Base-by-base conservation (phyloP, 1,284 basidiomycete genomes). In the Leccinum fuscescens region DNA sequence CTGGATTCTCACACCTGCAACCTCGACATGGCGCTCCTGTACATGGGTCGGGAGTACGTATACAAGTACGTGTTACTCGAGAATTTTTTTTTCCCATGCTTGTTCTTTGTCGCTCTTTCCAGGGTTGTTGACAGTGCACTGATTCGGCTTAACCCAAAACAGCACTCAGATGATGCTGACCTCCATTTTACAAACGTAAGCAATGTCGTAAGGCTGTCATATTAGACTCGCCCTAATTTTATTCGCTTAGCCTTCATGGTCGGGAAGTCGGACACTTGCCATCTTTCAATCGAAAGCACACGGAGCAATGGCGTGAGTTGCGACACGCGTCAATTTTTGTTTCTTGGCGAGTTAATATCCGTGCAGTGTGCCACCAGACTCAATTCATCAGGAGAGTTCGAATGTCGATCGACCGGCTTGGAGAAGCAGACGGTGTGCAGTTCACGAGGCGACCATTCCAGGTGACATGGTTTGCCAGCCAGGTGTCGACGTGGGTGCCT, bases 231-330 rank as follows among this genome's bases (percentile, higher is more conserved):
- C 44, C 20, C 9, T 56, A 58, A 58, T 50, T 39, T 8, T 48
- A 31, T 55, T 57, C 66, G 48, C 63, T 54, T 44, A 84, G 80
- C 64, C 75, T 82, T 62, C 81, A 82, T 65, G 80, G 79, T 17
- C 70, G 80, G 59, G 77, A 74, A 56, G 76, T 66, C 20, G 72
- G 76, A 14, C 68, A 66, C 48, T 62, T 69, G 56, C 68, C 67
- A 22, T 70, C 68, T 37, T 85, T 89, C 75, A 87, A 83, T 65
- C 82, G 83, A 14, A 81, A 85, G 65, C 86, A 89, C 61, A 84
- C 85, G 0, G 82, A 89, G 67, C 87, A 90, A 67, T 91, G 89
- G 88, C 77, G 89, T 91, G 74, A 74, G 87, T 82, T 9, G 48
- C n/a, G 57, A 14, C 20, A 17, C 29, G 50, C 22, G 17, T 51